These are phyloP conservation scores for Metschnikowia anglica DNA, from an alignment of 805 yeast genomes.

Conservation along the genomic window DNA sequence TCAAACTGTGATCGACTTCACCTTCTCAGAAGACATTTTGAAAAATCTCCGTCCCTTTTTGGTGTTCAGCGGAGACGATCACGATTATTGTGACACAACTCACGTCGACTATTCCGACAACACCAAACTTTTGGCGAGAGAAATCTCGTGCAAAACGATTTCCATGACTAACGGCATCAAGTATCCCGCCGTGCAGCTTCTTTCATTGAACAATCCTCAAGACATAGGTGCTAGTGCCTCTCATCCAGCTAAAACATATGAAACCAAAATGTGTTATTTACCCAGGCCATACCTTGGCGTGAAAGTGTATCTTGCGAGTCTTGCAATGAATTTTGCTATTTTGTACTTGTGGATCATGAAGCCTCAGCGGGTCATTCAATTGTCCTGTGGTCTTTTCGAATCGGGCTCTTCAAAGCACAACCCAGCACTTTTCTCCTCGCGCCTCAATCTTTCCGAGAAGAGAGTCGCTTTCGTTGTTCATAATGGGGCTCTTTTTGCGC, in stretches of 20 bases:
- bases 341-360: conserved; percentile 13
- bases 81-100: conserved; percentile 82
- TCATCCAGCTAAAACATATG: conserved; percentile 6
- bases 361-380: not conserved
- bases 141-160: conserved; percentile 82
- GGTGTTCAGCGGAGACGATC: conserved; percentile 93
- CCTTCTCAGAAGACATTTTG: conserved; percentile 58
- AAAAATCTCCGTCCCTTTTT: conserved; percentile 59
- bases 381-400: not conserved
- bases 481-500: conserved; percentile 3
- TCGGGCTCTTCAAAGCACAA: not conserved
- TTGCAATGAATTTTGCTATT: conserved; percentile 12
- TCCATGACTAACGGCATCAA: conserved; percentile 92
- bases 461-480: not conserved
- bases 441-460: not conserved
- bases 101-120: conserved; percentile 43
- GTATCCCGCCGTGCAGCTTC: conserved; percentile 81
- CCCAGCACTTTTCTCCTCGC: not conserved
- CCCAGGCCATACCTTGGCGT: conserved; percentile 50
- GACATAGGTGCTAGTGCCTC: conserved; percentile 13
- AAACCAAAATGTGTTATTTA: conserved; percentile 54
- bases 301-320: conserved; percentile 17
- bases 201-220: conserved; percentile 59
- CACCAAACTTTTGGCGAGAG: conserved; percentile 47
- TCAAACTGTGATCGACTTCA: conserved; percentile 76